phyloP scores from a whole-genome alignment of 495 filamentous ascomycete species.

The Xanthoparmelia taractica region DNA sequence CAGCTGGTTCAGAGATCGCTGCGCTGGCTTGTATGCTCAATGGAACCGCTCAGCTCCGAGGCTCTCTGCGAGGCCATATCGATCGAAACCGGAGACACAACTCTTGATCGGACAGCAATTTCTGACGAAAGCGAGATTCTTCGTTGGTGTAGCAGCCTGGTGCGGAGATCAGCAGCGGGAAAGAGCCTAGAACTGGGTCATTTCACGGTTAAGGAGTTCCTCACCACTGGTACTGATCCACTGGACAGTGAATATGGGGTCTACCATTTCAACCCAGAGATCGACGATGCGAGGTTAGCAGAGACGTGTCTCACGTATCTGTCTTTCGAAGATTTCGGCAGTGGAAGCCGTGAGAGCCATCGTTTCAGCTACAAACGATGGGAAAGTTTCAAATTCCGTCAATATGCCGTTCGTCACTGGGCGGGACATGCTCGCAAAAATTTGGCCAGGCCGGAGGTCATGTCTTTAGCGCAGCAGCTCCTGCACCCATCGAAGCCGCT shows the following conservation, averaged over 20 bases:
- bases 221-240: conserved; percentile 16
- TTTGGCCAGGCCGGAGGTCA: background rate
- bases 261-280: conserved; percentile 15
- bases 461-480: conserved; percentile 11
- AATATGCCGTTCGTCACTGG: conserved; percentile 7
- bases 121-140: conserved; percentile 27
- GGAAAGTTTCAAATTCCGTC: conserved; percentile 1
- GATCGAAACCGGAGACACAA: conserved; percentile 15
- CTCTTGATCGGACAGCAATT: conserved; percentile 20
- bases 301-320: conserved; percentile 21
- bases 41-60: background rate
- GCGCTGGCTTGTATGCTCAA: conserved; percentile 22
- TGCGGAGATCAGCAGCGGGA: conserved; percentile 23
- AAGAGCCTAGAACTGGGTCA: conserved; percentile 30
- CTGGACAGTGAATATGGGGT: background rate
- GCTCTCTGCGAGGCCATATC: conserved; percentile 27
- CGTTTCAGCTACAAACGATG: background rate
- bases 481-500: conserved; percentile 16
- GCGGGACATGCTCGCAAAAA: background rate
- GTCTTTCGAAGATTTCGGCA: conserved; percentile 9
- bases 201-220: conserved; percentile 34
- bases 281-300: conserved; percentile 1
- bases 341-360: background rate
- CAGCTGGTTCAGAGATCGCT: conserved; percentile 26
- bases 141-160: conserved; percentile 30